Evolutionary conservation across 768 basidiomycete genomes (phyloP).

Genomic region (Dioszegia aurantiaca): DNA sequence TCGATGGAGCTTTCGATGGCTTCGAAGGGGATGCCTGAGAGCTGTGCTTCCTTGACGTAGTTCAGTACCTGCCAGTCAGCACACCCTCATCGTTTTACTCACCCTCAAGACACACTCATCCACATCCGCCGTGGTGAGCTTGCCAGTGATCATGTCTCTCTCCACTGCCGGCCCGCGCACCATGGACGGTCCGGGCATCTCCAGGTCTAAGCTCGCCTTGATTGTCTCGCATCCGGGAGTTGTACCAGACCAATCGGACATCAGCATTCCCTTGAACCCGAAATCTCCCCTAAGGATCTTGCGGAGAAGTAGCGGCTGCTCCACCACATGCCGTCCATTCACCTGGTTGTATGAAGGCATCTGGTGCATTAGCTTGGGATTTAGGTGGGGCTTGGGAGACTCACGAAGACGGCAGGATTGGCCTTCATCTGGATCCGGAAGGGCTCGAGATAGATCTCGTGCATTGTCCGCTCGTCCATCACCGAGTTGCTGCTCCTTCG

Average conservation of each 20-base stretch:
- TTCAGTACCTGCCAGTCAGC: conserved; percentile 55
- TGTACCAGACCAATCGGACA: conserved; percentile 80
- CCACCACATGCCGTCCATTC: conserved; percentile 70
- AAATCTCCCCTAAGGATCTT: conserved; percentile 70
- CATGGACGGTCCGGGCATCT: conserved; percentile 54
- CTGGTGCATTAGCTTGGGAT: conserved; percentile 33
- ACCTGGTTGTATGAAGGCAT: conserved; percentile 56
- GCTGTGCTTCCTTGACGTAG: conserved; percentile 57
- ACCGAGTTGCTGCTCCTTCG: conserved; percentile 60
- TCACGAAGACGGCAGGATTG: conserved; percentile 68
- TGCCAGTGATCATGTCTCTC: conserved; percentile 58
- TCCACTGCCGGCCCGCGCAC: conserved; percentile 39
- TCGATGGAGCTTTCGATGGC: conserved; percentile 55
- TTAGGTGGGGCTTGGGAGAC: conserved; percentile 9
- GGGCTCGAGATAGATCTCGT: conserved; percentile 66
- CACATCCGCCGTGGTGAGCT: conserved; percentile 64
- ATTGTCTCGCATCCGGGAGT: conserved; percentile 65
- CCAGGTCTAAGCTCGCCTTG: conserved; percentile 73
- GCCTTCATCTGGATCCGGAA: conserved; percentile 60
- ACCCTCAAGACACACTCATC: conserved; percentile 68
- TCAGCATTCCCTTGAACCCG: conserved; percentile 68
- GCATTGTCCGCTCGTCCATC: conserved; percentile 58
- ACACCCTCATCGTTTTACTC: conserved; percentile 9
- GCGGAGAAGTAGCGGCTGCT: conserved; percentile 62
- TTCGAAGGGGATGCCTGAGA: conserved; percentile 61